Base-by-base conservation (phyloP, 1,284 basidiomycete species). In the Ceraceosorus bombacis region DNA sequence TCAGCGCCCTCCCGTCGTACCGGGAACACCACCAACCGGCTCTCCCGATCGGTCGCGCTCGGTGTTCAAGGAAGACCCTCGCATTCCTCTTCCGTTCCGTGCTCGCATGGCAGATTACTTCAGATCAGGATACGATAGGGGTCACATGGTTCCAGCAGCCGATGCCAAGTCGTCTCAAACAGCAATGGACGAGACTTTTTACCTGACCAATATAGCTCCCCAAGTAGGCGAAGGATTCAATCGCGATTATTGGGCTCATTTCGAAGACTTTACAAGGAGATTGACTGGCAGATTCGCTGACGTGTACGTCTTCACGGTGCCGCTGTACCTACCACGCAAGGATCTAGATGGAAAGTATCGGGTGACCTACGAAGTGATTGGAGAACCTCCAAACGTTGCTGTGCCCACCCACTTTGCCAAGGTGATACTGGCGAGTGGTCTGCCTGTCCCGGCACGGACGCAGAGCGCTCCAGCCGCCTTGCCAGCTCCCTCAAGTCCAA, bases 381-480 rank as follows among this genome's bases (percentile, higher is more conserved):
- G 94, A 0, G 85, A 83, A 41, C 92, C 90, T 36, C 90, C 91
- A 4, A 89, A 88, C 71, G 82, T 97, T 57, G 82, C 88, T 41
- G 95, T 98, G 6, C 95, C 95, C 0, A 98, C 95, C 5, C 95
- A 99, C 78, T 98, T 98, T 78, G 94, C 94, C 41, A 98, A 97
- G 79, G 92, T 97, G 39, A 85, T 97, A 37, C 82, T 96, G 56
- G 85, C 88, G 41, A 59, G 27, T 27, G 27, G 27, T 67, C 0
- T 46, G 71, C 68, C 1, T 27, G 43, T 43, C 54, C 54, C 27
- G 27, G 3, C 27, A 27, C 27, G 27, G 27, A 27, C 27, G 27
- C 27, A 27, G 27, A 27, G 27, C 27, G 27, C 13, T 43, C 13
- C 9, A 6, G 7, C 51, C 1, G 37, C 36, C 48, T n/a, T 27